These are phyloP conservation scores for Erythrobasidium hasegawianum DNA, from an alignment of 1,284 basidiomycete species.

Conservation along the genomic window DNA sequence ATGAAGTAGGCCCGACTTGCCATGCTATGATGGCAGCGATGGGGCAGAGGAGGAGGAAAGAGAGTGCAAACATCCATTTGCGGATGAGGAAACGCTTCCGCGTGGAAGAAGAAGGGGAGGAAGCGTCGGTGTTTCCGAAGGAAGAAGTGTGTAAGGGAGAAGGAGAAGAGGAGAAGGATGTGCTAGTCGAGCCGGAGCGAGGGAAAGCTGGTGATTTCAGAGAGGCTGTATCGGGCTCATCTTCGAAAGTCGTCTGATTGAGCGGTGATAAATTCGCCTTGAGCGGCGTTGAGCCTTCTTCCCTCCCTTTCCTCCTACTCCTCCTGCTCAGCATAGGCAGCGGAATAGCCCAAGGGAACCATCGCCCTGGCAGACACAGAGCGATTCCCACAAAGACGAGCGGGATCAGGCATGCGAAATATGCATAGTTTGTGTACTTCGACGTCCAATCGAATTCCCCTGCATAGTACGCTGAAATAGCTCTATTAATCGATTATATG, in stretches of 20 bases:
- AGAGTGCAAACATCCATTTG: conserved; percentile 34
- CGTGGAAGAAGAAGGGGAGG: background rate
- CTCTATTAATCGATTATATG: background rate
- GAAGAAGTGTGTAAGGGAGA: background rate
- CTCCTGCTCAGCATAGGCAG: conserved; percentile 35
- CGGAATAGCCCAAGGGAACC: conserved; percentile 36
- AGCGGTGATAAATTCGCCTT: background rate
- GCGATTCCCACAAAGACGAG: conserved; percentile 33
- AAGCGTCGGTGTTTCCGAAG: background rate
- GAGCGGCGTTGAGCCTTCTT: background rate
- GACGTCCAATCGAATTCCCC: conserved; percentile 46
- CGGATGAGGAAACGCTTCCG: background rate
- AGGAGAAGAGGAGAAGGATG: no score
- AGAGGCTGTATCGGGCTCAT: background rate
- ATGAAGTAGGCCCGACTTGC: conserved; percentile 25
- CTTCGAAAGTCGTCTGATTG: conserved; percentile 3
- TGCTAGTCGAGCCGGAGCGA: no score
- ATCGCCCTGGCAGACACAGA: conserved; percentile 32
- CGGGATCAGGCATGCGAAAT: conserved; percentile 39
- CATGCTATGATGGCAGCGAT: conserved; percentile 27
- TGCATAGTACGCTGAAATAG: conserved; percentile 32
- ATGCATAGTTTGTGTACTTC: conserved; percentile 36
- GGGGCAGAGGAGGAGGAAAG: conserved; percentile 25
- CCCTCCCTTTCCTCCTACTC: background rate
- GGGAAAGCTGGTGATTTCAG: background rate